Percentiles rank a stretch among this genome's conserved stretches.
Conservation (phyloP, 2,329 filamentous ascomycete genomes). For the Xylariales sp. region DNA sequence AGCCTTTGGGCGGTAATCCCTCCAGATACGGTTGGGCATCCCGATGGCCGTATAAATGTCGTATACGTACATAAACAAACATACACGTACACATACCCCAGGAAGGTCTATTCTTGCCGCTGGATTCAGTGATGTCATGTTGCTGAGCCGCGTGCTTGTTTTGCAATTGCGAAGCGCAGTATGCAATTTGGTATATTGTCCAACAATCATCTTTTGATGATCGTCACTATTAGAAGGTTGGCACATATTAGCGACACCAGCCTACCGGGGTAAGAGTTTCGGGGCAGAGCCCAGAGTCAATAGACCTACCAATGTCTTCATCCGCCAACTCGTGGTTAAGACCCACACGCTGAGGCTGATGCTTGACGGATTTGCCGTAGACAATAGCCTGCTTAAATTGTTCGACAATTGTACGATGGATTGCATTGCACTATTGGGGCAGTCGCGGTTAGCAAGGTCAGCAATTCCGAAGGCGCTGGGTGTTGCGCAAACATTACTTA, state of each 20-base stretch:
- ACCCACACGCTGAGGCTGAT: conserved; percentile 94
- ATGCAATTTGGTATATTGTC: too few species aligned
- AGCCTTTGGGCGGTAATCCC: too few species aligned
- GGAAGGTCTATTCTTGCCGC: too few species aligned
- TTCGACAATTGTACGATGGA: conserved; percentile 93
- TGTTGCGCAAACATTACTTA: conserved; percentile 47
- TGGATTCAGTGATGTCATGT: too few species aligned
- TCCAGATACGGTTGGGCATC: too few species aligned
- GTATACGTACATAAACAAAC: too few species aligned
- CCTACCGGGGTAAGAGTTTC: background rate
- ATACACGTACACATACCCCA: too few species aligned
- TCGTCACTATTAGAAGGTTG: conserved; percentile 51
- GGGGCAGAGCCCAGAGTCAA: background rate
- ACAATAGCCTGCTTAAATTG: conserved; percentile 95
- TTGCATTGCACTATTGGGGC: conserved; percentile 78
- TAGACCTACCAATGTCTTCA: conserved; percentile 84
- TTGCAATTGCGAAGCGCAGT: too few species aligned
- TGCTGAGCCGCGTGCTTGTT: too few species aligned
- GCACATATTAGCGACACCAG: conserved; percentile 4
- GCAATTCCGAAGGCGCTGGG: conserved; percentile 11
- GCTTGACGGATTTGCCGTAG: conserved; percentile 96
- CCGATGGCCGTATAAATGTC: too few species aligned
- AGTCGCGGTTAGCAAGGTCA: conserved; percentile 34
- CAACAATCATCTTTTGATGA: conserved; percentile 61
- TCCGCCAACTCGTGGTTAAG: conserved; percentile 87